Evolutionary conservation across 345 rosid genomes (phyloP), one percentile per base, ranked within the genome.

Genomic region (Rhodamnia rubescens): DNA sequence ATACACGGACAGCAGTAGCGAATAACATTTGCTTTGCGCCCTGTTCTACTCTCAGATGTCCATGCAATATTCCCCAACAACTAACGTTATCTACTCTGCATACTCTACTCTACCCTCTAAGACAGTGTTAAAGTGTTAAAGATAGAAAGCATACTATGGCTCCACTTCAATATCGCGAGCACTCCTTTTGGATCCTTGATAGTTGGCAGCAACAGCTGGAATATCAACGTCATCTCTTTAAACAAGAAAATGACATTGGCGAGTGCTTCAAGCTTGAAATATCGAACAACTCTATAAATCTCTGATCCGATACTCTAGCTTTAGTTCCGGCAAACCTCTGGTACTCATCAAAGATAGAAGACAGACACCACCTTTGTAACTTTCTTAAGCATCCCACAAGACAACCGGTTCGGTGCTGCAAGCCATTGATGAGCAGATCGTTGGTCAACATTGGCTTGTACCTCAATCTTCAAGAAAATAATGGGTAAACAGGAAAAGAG

Each of bases 361-460:
- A 89, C 15, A 94, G 88, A 69, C 96, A 95, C 98, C 97, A 94
- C 86, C 91, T 94, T 83, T 94, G 96, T 85, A 94, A 84, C 85
- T 95, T 95, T 84, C 97, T 92, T 53, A 93, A 87, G 90, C 98
- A 94, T 3, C 98, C 97, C 61, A 89, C 97, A 18, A 93, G 90
- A 85, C 97, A 93, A 50, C 98, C 96, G 0, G 98, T 94, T 1
- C 98, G 95, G 83, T 94, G 98, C 95, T 95, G 92, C 64, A 42
- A 55, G 53, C 64, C 6, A 11, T 24, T 8, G 61, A 78, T 82
- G 55, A 47, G 32, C 18, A 53, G 53, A 49, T 47, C 51, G 16
- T 22, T 15, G 27, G 22, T 57, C 7, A 54, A 36, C 53, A 55
- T 13, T 3, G 85, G 74, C 4, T 18, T 42, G 84, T n/a, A 15